phyloP scores from a whole-genome alignment of 805 yeast species.

The Myxozyma nipponensis region DNA sequence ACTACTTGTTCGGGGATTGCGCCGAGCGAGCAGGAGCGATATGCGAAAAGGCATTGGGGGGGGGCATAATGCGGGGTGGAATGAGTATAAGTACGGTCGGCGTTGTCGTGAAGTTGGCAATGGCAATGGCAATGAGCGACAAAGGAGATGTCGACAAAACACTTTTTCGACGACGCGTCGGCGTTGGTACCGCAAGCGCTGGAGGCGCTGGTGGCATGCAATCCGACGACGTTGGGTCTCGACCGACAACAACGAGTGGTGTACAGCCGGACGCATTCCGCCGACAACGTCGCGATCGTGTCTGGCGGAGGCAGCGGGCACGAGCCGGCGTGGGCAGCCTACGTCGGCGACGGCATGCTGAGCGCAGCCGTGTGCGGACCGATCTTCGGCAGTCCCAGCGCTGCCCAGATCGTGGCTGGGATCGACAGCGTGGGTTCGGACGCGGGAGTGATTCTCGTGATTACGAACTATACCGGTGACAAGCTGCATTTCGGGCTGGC shows the following conservation, averaged over 20 bases:
- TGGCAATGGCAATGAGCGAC: too few species aligned
- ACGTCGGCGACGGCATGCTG: slow-evolving; percentile 75
- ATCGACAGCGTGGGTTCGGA: slow-evolving; percentile 39
- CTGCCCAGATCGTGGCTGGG: slow-evolving; percentile 75
- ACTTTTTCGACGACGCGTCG: slow-evolving; percentile 35
- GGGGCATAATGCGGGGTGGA: too few species aligned
- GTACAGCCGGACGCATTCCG: slow-evolving; percentile 32
- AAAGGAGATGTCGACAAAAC: slow-evolving; percentile 29
- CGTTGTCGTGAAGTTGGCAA: too few species aligned
- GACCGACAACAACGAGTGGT: slow-evolving; percentile 48
- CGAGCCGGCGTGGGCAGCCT: slow-evolving; percentile 91
- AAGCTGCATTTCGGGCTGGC: slow-evolving; percentile 89
- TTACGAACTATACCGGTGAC: slow-evolving; percentile 93
- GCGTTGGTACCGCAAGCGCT: slow-evolving; percentile 42
- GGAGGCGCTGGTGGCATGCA: slow-evolving; percentile 51
- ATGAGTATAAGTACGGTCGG: too few species aligned
- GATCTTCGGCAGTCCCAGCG: slow-evolving; percentile 88
- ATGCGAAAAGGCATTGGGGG: too few species aligned
- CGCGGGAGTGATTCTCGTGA: slow-evolving; percentile 68
- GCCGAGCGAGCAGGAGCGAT: too few species aligned
- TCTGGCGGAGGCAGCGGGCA: slow-evolving; percentile 97
- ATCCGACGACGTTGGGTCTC: slow-evolving; percentile 47
- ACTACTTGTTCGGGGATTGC: too few species aligned
- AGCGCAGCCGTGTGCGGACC: slow-evolving; percentile 88
- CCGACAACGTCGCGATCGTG: slow-evolving; percentile 52